A percentile compares a stretch with the other conserved stretches of the same genome.
phyloP scores from a whole-genome alignment of 1,284 basidiomycete genomes.

The Singerocomus inundabilis region DNA sequence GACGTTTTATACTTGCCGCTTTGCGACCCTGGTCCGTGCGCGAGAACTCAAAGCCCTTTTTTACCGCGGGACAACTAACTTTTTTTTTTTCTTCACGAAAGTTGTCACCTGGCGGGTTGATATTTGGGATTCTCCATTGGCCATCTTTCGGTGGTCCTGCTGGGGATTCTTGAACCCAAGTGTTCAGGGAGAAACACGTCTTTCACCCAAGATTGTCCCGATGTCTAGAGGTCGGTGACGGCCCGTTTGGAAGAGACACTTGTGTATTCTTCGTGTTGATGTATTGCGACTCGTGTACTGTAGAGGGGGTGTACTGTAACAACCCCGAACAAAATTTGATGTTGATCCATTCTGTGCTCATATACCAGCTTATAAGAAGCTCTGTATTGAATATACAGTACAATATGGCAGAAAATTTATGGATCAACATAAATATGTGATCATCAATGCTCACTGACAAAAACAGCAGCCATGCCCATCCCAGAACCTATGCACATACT shows the following conservation, averaged over 20 bases:
- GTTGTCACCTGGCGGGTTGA: constrained; percentile 66
- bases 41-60: constrained; percentile 25
- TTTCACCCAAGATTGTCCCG: constrained; percentile 50
- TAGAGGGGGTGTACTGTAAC: background rate
- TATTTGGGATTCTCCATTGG: constrained; percentile 61
- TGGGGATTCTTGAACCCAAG: constrained; percentile 51
- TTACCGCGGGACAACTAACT: constrained; percentile 10
- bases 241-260: constrained; percentile 37
- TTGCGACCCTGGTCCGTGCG: constrained; percentile 55
- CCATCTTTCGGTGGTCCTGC: constrained; percentile 22
- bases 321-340: background rate
- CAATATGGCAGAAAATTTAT: background rate
- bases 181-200: constrained; percentile 47
- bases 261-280: background rate
- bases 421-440: background rate
- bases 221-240: constrained; percentile 30
- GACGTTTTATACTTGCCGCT: constrained; percentile 21
- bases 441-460: constrained; percentile 80
- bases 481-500: constrained; percentile 96
- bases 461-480: constrained; percentile 85
- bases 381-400: background rate
- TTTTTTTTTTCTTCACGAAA: constrained; percentile 45
- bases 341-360: background rate
- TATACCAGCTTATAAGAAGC: background rate
- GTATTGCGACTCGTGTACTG: background rate